Conservation (phyloP, 371 early-diverging fungal species). For the Rhizopus sp. region DNA sequence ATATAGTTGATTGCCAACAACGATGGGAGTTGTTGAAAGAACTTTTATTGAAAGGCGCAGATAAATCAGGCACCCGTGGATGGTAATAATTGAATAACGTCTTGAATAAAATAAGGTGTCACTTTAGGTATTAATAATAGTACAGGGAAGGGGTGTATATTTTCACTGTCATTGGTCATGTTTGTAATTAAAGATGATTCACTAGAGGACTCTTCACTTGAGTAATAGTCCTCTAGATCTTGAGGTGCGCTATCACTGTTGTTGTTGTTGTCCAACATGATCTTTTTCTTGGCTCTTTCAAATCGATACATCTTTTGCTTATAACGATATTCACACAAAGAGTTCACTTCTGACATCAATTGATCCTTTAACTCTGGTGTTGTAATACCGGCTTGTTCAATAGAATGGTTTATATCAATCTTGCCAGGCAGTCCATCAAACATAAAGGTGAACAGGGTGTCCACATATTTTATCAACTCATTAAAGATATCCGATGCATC, state of each 20-base stretch:
- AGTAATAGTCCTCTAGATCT: too few species aligned
- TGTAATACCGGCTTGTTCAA: constrained; percentile 19
- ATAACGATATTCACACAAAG: constrained; percentile 38
- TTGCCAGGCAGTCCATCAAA: constrained; percentile 34
- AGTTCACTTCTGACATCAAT: constrained; percentile 36
- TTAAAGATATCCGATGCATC: constrained; percentile 51
- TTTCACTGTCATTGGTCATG: too few species aligned
- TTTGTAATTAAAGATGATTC: too few species aligned
- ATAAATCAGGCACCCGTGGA: constrained; percentile 23
- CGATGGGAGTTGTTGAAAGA: constrained; percentile 26
- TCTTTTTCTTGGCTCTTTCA: constrained; percentile 7
- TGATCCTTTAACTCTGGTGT: constrained; percentile 9
- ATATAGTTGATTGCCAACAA: constrained; percentile 15
- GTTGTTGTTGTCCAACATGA: too few species aligned
- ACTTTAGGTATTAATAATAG: not conserved
- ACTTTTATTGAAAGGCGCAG: constrained; percentile 23
- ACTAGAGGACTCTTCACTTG: too few species aligned
- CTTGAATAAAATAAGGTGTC: not conserved
- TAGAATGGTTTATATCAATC: constrained; percentile 22
- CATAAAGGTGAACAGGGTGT: constrained; percentile 35
- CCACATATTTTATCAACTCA: constrained; percentile 43
- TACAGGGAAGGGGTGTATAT: not conserved
- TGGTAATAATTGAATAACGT: constrained; percentile 13
- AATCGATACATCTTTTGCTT: constrained; percentile 38
- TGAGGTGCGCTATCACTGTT: too few species aligned